A percentile compares a stretch with the other conserved stretches of the same genome.
These are phyloP conservation scores for Lachancea dasiensis DNA, from an alignment of 805 yeast genomes.

Conservation along the genomic window DNA sequence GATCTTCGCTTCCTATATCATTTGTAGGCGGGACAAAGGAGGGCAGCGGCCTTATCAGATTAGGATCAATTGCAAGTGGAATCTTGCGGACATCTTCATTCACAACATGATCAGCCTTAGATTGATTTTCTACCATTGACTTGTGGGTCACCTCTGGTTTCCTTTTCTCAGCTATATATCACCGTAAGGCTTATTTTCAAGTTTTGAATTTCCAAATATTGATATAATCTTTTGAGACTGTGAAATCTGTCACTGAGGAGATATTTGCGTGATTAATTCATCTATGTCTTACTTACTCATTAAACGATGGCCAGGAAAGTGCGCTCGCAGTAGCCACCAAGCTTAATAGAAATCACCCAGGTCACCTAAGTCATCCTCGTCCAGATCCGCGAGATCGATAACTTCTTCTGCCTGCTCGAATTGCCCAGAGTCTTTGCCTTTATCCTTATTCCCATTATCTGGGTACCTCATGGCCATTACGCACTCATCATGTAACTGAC, in stretches of 20 bases:
- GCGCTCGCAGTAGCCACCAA: background rate
- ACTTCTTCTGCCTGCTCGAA: slow-evolving; percentile 27
- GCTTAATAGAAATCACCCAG: slow-evolving; percentile 7
- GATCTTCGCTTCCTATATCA: slow-evolving; percentile 6
- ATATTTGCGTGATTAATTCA: background rate
- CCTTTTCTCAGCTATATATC: too few species aligned
- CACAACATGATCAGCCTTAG: background rate
- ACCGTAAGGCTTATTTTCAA: too few species aligned
- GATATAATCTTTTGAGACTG: too few species aligned
- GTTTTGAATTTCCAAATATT: too few species aligned
- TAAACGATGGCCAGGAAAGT: background rate
- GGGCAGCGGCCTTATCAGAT: slow-evolving; percentile 19
- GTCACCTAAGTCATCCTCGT: slow-evolving; percentile 16
- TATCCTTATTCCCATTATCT: slow-evolving; percentile 26
- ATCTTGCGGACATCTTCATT: slow-evolving; percentile 15
- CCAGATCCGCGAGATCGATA: slow-evolving; percentile 33
- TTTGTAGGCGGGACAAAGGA: slow-evolving; percentile 3
- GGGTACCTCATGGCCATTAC: slow-evolving; percentile 96
- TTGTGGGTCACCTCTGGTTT: too few species aligned
- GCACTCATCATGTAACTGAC: slow-evolving; percentile 82
- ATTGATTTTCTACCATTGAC: background rate
- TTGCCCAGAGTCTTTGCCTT: slow-evolving; percentile 16
- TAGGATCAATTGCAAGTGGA: slow-evolving; percentile 32
- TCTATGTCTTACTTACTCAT: background rate
- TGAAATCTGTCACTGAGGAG: too few species aligned